Base-by-base conservation (phyloP, 176 grass and related monocot species). In the Carex scoparia region DNA sequence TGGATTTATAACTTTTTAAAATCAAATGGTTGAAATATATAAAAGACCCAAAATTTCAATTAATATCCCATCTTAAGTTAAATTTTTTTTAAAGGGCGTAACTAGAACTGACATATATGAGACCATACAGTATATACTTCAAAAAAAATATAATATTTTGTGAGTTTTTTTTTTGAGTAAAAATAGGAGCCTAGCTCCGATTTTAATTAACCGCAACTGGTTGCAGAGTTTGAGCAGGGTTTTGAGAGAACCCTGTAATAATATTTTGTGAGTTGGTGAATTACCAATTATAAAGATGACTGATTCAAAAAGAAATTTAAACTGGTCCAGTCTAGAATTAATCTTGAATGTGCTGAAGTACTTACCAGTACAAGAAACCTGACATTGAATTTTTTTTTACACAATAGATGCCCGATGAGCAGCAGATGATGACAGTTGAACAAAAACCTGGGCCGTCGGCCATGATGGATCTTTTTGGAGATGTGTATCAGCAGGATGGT, bases 401-500 rank as follows among this genome's bases (percentile, higher is more conserved):
- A 38, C 38, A 23, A 8, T 79, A 79, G 76, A 60, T 79, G 32
- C 76, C 42, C 2, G 54, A 79, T 32, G 53, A 33, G 23, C 53
- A 79, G 19, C 27, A 13, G 15, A 44, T 80, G 58, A 18, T 80
- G 78, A 4, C 58, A 27, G 18, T 66, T 19, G 80, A 82, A 49
- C 60, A 82, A 44, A 82, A 82, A 82, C 58, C 58, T 28, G 80
- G 80, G 5, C 38, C 35, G 27, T 57, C 56, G 28, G 13, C 78
- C 58, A 82, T 82, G 80, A 82, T 81, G 78, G 78, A 62, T 10
- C 61, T 82, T 49, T 82, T 82, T 82, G 58, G 80, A 8, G 61
- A 65, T 53, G 37, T 82, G 35, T 82, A 65, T 82, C 80, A 82
- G 60, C 58, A 82, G 10, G 35, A 60, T 1, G 58, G 62, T 65